Base-by-base conservation (phyloP, 495 filamentous ascomycete species). In the Penicillium lagena region DNA sequence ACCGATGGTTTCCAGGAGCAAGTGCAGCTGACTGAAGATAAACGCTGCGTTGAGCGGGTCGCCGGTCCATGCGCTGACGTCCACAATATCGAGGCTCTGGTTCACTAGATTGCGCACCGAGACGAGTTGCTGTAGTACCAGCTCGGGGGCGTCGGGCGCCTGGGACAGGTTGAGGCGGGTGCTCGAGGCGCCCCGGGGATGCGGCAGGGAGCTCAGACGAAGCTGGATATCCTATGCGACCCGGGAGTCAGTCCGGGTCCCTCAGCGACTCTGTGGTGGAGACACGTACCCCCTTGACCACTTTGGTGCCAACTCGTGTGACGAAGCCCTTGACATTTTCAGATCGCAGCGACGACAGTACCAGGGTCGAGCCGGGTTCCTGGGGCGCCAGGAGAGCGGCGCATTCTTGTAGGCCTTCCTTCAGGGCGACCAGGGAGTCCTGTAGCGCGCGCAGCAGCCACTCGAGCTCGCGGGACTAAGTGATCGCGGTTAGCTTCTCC, bases 311-410 rank as follows among this genome's bases (percentile, higher is more conserved):
- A 9, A 88, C 77, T 17, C 89, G 79, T 1, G 90, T 96, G 40
- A 96, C 77, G 61, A 87, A 84, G 5, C 93, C 93, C 60, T 98
- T 98, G 30, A 97, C 81, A 48, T 76, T 80, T 69, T 98, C 93
- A 37, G 85, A 88, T 12, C 94, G 78, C 31, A 84, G 70, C n/a
- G 89, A 93, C 42, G 86, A 90, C 27, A 97, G 72, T 7, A 87
- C 90, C 38, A 98, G 79, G 5, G 90, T 98, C 42, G 81, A 87
- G 10, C 86, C 86, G 1, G 84, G 82, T 51, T 95, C 87, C 46
- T 82, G 71, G 2, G 91, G 89, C 9, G 87, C 80, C 30, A 98
- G 78, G 8, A 97, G 78, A 17, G 80, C 77, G 38, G 83, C 80
- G 64, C 93, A 97, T 69, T 96, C 90, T 63, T 90, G 80, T 12